phyloP scores from a whole-genome alignment of 2,329 filamentous ascomycete species.

The Cercospora berteroae region DNA sequence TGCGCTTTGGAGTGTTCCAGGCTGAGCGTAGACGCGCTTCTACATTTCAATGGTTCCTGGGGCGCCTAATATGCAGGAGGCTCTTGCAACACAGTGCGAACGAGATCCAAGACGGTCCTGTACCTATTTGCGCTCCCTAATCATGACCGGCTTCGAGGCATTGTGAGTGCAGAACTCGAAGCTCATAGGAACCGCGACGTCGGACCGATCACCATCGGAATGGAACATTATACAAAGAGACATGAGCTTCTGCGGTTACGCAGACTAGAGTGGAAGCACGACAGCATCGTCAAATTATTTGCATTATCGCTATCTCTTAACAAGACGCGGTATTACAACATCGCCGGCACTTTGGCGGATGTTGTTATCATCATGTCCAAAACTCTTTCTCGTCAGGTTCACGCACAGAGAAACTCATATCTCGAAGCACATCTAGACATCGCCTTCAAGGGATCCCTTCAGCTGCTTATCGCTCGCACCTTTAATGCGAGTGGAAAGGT shows the following conservation, averaged over 20 bases:
- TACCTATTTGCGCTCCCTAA: too few relatives aligned
- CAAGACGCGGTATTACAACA: background rate
- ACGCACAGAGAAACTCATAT: background rate
- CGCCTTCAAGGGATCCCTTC: background rate
- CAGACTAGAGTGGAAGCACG: background rate
- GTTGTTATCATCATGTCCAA: background rate
- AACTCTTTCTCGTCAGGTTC: background rate
- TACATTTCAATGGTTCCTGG: background rate
- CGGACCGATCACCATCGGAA: background rate
- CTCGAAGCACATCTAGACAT: background rate
- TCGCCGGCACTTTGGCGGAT: background rate
- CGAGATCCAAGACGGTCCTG: too few relatives aligned
- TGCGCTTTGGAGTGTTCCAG: constrained; percentile 22
- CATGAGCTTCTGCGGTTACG: background rate
- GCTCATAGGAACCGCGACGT: background rate
- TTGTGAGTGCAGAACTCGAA: background rate
- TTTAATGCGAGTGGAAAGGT: background rate
- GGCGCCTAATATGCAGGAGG: background rate
- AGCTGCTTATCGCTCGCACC: background rate
- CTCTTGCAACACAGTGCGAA: background rate
- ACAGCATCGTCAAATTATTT: background rate
- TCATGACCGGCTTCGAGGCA: too few relatives aligned
- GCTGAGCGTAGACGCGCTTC: background rate
- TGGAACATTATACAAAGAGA: background rate
- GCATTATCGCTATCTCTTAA: background rate